Conservation (phyloP, 371 early-diverging fungal genomes). For the Phascolomyces articulosus region DNA sequence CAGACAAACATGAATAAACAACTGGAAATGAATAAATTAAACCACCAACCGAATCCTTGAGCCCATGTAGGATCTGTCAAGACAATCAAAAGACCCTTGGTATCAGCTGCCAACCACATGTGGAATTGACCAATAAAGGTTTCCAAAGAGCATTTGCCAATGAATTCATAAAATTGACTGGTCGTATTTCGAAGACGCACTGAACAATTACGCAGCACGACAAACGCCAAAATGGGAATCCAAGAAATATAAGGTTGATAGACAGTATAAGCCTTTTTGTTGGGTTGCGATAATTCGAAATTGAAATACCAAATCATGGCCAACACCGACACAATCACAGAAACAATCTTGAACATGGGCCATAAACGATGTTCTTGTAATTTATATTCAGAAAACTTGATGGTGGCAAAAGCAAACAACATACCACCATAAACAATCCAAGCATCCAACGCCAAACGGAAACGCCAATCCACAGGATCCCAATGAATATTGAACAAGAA, state of each 20-base stretch:
- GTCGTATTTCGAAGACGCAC: conserved; percentile 47
- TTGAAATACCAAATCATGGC: conserved; percentile 50
- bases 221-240: conserved; percentile 64
- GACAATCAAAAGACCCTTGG: conserved; percentile 65
- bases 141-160: conserved; percentile 73
- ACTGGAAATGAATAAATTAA: conserved; percentile 53
- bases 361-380: conserved; percentile 41
- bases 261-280: conserved; percentile 56
- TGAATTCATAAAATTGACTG: conserved; percentile 57
- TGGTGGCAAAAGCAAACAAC: conserved; percentile 47
- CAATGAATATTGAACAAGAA: conserved; percentile 53
- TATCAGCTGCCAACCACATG: conserved; percentile 77
- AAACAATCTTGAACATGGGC: conserved; percentile 29
- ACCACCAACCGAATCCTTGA: conserved; percentile 54
- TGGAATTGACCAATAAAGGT: conserved; percentile 84
- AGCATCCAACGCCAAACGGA: conserved; percentile 63
- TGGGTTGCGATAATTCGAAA: conserved; percentile 44
- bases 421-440: conserved; percentile 68
- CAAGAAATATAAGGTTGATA: conserved; percentile 69
- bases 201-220: conserved; percentile 69
- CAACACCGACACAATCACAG: conserved; percentile 30
- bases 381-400: conserved; percentile 49
- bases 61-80: conserved; percentile 33
- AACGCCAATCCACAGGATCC: conserved; percentile 68
- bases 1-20: conserved; percentile 62